Conservation (phyloP, 495 filamentous ascomycete genomes). For the Sabuloglossum arenarium region DNA sequence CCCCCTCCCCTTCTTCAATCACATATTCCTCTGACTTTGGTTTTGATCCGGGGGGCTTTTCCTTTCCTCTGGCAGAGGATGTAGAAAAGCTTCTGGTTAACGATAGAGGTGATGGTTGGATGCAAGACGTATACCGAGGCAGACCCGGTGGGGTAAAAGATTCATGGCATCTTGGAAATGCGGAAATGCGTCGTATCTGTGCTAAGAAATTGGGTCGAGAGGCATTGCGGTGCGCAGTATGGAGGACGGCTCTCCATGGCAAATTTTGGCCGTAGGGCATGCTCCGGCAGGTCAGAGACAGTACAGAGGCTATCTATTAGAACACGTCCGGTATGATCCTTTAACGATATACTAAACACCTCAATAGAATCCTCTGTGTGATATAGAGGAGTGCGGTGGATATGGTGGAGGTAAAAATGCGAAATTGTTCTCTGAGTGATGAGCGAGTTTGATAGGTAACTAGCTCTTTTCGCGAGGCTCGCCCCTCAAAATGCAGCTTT, state of each 20-base stretch:
- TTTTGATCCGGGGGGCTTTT: constrained; percentile 17
- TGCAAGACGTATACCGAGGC: background rate
- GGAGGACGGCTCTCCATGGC: constrained; percentile 26
- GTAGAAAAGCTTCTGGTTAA: constrained; percentile 16
- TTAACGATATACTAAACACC: too few species aligned
- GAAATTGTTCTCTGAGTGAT: too few species aligned
- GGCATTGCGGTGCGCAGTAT: constrained; percentile 9
- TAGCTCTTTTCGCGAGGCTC: too few species aligned
- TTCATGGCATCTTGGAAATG: background rate
- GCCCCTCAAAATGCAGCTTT: too few species aligned
- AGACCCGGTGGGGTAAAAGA: background rate
- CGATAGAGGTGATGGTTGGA: background rate
- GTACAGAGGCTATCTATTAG: background rate
- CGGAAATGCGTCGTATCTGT: background rate
- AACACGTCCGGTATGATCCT: too few species aligned
- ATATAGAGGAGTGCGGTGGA: too few species aligned
- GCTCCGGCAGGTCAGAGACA: constrained; percentile 4
- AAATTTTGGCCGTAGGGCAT: constrained; percentile 32
- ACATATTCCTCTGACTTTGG: constrained; percentile 27
- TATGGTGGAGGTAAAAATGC: too few species aligned
- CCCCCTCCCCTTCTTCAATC: constrained; percentile 24
- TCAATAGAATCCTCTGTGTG: too few species aligned
- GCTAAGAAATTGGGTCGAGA: background rate
- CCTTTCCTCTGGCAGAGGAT: constrained; percentile 17
- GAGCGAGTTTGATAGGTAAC: too few species aligned